These are phyloP conservation scores for Schizonepeta tenuifolia DNA, from an alignment of 257 asterid species.

Conservation along the genomic window DNA sequence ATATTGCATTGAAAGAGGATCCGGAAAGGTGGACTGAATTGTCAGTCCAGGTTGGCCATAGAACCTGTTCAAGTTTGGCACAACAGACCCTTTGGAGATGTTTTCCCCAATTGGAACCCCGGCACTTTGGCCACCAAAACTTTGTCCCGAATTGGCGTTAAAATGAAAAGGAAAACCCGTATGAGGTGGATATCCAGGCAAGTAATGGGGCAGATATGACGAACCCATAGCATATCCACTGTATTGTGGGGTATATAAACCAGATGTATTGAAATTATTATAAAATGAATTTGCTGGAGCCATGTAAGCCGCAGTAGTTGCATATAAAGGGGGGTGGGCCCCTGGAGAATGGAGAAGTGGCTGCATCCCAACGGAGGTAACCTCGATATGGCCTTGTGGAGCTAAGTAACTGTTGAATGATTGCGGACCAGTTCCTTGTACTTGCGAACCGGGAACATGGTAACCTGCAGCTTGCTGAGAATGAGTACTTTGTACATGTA, in stretches of 20 bases:
- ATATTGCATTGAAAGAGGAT: slow-evolving; percentile 74
- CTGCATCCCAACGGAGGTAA: slow-evolving; percentile 58
- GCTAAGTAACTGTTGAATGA: slow-evolving; percentile 38
- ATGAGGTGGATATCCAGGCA: slow-evolving; percentile 68
- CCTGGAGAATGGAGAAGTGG: slow-evolving; percentile 56
- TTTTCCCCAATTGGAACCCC: slow-evolving; percentile 54
- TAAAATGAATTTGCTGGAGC: slow-evolving; percentile 66
- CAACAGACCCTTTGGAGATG: slow-evolving; percentile 47
- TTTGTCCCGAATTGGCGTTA: slow-evolving; percentile 64
- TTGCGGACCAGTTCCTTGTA: slow-evolving; percentile 46
- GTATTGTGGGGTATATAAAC: slow-evolving; percentile 69
- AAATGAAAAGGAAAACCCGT: slow-evolving; percentile 54
- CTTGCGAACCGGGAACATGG: slow-evolving; percentile 53
- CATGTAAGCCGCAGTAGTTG: slow-evolving; percentile 72
- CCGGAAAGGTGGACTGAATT: slow-evolving; percentile 62
- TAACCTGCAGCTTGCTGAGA: slow-evolving; percentile 45
- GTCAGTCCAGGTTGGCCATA: slow-evolving; percentile 66
- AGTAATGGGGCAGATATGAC: slow-evolving; percentile 59
- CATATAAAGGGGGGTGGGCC: slow-evolving; percentile 62
- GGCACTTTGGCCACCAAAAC: slow-evolving; percentile 55
- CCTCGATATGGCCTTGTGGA: slow-evolving; percentile 37
- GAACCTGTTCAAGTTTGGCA: slow-evolving; percentile 62
- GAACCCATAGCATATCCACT: slow-evolving; percentile 71
- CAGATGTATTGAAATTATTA: slow-evolving; percentile 54
- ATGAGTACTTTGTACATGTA: slow-evolving; percentile 47